Base-by-base conservation (phyloP, 352 stramenopile species). In the Hyaloperonospora brassicae region DNA sequence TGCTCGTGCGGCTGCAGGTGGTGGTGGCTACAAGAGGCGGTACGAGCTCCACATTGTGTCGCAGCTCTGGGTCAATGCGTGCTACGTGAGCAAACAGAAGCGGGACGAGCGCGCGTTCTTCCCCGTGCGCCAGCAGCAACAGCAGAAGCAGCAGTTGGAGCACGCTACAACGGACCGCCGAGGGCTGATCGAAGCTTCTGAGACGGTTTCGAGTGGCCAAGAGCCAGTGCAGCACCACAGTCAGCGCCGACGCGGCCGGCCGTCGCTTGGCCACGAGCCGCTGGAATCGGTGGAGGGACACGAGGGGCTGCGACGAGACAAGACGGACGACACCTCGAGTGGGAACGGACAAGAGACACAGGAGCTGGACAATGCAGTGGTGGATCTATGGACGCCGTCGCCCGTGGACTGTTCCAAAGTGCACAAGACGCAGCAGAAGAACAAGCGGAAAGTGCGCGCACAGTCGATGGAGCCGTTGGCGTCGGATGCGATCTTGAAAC, bases 51-150 rank as follows among this genome's bases (percentile, higher is more conserved):
- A 88, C 31, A 84, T 93, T 36, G 83, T 90, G n/a, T 86, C 78
- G 13, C 79, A 87, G 55, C 64, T 90, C 14, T 93, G 83, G 83
- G 83, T 93, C 8, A 87, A 93, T 43, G 79, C 76, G 7, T 93
- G 83, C 55, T 83, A 82, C 36, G 72, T 84, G 50, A 86, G 76
- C 52, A 84, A 89, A 49, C 63, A 73, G 57, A 62, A 57, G 21
- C 81, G 89, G 70, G 71, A 76, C 31, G 83, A 93, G 61, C 70
- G 64, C 12, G 64, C 70, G 27, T 93, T 86, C 48, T 93, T 93
- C 50, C 83, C 83, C 2, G 70, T 89, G 43, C 80, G 69, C 56
- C 80, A 84, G 46, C 50, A 63, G 21, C 61, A 59, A 17, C 17
- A 17, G 17, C 17, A 17, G 17, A 0, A 17, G 17, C 17, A 17